Conservation (phyloP, 2,329 filamentous ascomycete genomes). For the Epichloe festucae region DNA sequence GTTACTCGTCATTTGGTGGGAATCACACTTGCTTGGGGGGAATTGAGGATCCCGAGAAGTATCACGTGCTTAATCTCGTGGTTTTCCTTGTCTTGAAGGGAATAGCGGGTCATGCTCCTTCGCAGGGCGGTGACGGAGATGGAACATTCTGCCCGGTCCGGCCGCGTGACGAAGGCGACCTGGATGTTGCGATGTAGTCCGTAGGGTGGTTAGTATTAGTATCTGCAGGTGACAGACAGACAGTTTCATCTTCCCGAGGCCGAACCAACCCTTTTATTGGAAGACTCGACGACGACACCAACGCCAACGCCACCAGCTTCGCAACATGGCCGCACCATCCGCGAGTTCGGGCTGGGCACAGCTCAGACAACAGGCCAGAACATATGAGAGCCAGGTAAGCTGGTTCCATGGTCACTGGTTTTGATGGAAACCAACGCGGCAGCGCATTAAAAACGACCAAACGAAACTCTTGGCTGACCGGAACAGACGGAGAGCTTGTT, state of each 20-base stretch:
- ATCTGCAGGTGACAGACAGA: not conserved
- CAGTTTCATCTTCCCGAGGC: not conserved
- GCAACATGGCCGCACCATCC: constrained; percentile 37
- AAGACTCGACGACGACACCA: not conserved
- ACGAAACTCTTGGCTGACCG: not conserved
- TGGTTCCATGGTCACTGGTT: not conserved
- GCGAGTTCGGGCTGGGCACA: constrained; percentile 73
- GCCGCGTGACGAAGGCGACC: not conserved
- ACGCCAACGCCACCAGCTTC: not conserved
- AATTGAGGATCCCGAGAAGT: not conserved
- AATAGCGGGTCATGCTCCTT: not conserved
- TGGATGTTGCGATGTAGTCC: no score
- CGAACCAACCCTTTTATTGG: not conserved
- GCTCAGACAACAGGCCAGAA: constrained; percentile 80
- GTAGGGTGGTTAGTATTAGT: not conserved
- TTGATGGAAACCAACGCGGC: not conserved
- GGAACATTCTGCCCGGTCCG: not conserved
- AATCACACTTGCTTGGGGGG: not conserved
- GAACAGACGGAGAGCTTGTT: constrained; percentile 69
- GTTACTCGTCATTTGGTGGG: not conserved
- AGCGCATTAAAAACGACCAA: not conserved
- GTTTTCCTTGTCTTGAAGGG: not conserved
- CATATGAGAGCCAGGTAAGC: constrained; percentile 75
- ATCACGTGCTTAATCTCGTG: constrained; percentile 16
- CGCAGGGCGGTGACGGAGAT: not conserved